phyloP scores from a whole-genome alignment of 805 yeast genomes.

The Ogataea philodendri region DNA sequence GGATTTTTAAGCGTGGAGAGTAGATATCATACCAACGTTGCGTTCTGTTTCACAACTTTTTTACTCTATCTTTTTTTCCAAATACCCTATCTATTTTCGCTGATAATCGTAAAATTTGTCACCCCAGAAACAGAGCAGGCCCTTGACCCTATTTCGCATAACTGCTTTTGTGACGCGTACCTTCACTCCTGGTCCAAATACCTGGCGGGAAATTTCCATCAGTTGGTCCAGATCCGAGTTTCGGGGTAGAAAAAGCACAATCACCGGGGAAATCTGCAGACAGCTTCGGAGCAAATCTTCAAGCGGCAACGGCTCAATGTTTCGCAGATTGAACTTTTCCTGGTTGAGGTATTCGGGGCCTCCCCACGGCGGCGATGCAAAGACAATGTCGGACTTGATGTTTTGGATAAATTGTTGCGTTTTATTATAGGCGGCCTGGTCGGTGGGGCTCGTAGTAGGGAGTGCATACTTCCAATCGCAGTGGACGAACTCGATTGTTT shows the following conservation, averaged over 20 bases:
- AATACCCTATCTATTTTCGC: constrained; percentile 10
- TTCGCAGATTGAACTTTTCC: constrained; percentile 44
- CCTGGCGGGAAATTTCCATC: constrained; percentile 41
- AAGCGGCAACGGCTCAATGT: constrained; percentile 48
- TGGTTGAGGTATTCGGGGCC: constrained; percentile 60
- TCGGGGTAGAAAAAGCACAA: constrained; percentile 63
- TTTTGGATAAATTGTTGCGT: constrained; percentile 13
- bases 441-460: constrained; percentile 3
- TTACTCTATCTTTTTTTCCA: not conserved
- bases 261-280: constrained; percentile 41
- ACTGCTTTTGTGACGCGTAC: constrained; percentile 47
- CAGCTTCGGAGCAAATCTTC: constrained; percentile 44
- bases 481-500: constrained; percentile 40
- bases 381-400: constrained; percentile 48
- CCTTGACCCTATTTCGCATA: constrained; percentile 46
- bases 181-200: constrained; percentile 43
- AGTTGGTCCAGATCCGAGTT: constrained; percentile 56
- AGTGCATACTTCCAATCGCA: constrained; percentile 21
- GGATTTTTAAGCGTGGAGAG: not conserved
- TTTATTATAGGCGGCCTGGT: constrained; percentile 8
- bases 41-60: constrained; percentile 6
- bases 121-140: constrained; percentile 63
- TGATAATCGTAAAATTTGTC: constrained; percentile 35
- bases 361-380: constrained; percentile 90
- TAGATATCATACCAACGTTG: constrained; percentile 1